Evolutionary conservation across 306 rosid genomes (phyloP).

Genomic region (Delonix regia): DNA sequence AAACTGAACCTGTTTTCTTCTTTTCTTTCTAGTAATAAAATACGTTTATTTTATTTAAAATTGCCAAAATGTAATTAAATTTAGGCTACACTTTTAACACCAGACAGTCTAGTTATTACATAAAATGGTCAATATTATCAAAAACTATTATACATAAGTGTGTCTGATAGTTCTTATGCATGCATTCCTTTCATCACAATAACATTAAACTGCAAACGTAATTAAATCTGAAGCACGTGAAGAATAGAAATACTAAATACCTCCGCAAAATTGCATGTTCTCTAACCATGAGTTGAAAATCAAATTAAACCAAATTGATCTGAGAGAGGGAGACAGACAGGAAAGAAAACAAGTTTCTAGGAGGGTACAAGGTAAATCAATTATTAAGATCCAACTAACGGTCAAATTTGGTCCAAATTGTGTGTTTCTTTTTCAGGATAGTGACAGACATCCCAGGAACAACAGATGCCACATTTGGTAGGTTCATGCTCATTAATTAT

Average conservation of each 20-base stretch:
- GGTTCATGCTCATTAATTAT: conserved; percentile 17
- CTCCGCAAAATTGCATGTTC: neutral
- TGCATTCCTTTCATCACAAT: neutral
- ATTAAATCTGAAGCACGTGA: neutral
- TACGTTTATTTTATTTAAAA: neutral
- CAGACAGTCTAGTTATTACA: neutral
- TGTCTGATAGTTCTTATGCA: neutral
- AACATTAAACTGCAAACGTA: conserved; percentile 1
- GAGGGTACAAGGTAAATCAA: neutral
- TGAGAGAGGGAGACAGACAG: neutral
- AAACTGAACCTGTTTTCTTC: neutral
- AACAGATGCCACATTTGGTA: conserved; percentile 96
- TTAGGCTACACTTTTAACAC: neutral
- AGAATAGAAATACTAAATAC: neutral
- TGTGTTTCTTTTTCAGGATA: conserved; percentile 57
- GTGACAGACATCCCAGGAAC: conserved; percentile 99
- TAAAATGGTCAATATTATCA: neutral
- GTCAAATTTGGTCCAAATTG: conserved; percentile 18
- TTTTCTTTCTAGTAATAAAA: neutral
- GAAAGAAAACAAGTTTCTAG: conserved; percentile 4
- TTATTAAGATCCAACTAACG: conserved; percentile 19
- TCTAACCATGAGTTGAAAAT: neutral
- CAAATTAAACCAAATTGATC: neutral
- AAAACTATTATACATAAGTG: neutral
- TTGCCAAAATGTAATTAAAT: neutral